Percentiles rank a stretch among this genome's conserved stretches.
Evolutionary conservation across 768 basidiomycete species (phyloP).

Genomic region (Tubosaeta sp.): DNA sequence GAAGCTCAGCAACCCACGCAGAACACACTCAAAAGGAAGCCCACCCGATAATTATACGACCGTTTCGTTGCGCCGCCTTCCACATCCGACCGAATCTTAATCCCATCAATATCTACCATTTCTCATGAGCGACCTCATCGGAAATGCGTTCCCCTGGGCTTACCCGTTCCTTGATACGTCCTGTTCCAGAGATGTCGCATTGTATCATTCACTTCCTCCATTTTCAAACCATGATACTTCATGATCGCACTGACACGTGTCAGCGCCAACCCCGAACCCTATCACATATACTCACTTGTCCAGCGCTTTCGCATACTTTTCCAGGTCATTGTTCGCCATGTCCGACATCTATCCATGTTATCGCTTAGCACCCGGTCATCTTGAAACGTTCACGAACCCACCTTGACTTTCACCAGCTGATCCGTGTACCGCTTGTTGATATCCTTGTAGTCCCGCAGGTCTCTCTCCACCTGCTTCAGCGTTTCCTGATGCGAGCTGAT

Average conservation of each 20-base stretch:
- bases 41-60: slow-evolving; percentile 94
- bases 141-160: slow-evolving; percentile 12
- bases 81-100: slow-evolving; percentile 89
- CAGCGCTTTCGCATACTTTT: slow-evolving; percentile 96
- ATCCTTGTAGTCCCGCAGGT: slow-evolving; percentile 83
- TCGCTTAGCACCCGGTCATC: neutral
- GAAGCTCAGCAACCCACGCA: slow-evolving; percentile 14
- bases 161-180: slow-evolving; percentile 97
- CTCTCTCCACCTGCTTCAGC: slow-evolving; percentile 58
- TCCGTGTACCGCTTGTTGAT: slow-evolving; percentile 82
- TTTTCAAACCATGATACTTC: slow-evolving; percentile 95
- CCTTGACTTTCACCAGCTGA: slow-evolving; percentile 94
- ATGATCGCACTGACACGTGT: slow-evolving; percentile 78
- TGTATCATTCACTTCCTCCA: slow-evolving; percentile 99
- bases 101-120: slow-evolving; percentile 87
- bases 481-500: slow-evolving; percentile 68
- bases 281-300: slow-evolving; percentile 66
- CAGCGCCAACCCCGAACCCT: slow-evolving; percentile 3
- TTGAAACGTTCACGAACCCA: slow-evolving; percentile 28
- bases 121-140: slow-evolving; percentile 10
- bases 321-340: slow-evolving; percentile 94
- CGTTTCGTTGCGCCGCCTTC: slow-evolving; percentile 88
- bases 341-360: slow-evolving; percentile 72
- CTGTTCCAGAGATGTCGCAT: slow-evolving; percentile 98
- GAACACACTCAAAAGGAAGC: slow-evolving; percentile 23